A percentile compares a stretch with the other conserved stretches of the same genome.
phyloP scores from a whole-genome alignment of 2,329 filamentous ascomycete genomes.

The Cladosporium austrohemisphaericum region DNA sequence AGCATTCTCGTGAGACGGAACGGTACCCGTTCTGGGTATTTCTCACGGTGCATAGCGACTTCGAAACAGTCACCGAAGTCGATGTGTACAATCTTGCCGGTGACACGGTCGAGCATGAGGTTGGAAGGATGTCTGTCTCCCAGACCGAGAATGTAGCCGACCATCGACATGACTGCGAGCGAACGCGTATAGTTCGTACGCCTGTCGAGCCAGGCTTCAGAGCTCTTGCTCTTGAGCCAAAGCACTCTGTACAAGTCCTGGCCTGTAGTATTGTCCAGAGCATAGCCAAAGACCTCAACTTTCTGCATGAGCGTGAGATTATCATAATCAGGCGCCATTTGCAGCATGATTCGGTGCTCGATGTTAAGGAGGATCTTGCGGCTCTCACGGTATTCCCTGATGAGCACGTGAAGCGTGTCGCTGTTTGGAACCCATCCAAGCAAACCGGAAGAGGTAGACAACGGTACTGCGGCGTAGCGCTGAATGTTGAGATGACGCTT shows the following conservation, averaged over 20 bases:
- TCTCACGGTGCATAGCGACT: constrained; percentile 98
- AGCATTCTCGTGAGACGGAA: constrained; percentile 98
- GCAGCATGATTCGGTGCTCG: constrained; percentile 98
- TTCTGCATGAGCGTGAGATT: constrained; percentile 99
- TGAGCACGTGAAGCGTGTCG: constrained; percentile 93
- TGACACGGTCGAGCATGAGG: constrained; percentile 91
- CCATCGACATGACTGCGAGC: constrained; percentile 99
- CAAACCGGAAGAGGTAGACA: constrained; percentile 93
- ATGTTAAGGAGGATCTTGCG: constrained; percentile 98
- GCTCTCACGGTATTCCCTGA: constrained; percentile 94
- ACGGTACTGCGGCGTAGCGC: constrained; percentile 89
- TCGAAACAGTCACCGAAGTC: constrained; percentile 99
- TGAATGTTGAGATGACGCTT: constrained; percentile 97
- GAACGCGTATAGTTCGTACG: constrained; percentile 99
- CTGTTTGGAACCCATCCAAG: constrained; percentile 97
- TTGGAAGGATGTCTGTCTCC: constrained; percentile 97
- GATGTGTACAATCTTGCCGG: constrained; percentile 96
- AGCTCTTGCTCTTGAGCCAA: constrained; percentile 98
- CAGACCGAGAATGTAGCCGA: constrained; percentile 96
- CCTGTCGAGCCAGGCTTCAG: constrained; percentile 93
- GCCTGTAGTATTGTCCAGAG: constrained; percentile 96
- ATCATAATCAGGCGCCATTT: constrained; percentile 99
- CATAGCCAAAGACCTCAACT: constrained; percentile 98
- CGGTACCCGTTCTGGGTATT: constrained; percentile 94
- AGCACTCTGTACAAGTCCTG: constrained; percentile 97